Evolutionary conservation across 106 monocot species (phyloP), one percentile per base, ranked within the genome.

Genomic region (Platanthera guangdongensis): DNA sequence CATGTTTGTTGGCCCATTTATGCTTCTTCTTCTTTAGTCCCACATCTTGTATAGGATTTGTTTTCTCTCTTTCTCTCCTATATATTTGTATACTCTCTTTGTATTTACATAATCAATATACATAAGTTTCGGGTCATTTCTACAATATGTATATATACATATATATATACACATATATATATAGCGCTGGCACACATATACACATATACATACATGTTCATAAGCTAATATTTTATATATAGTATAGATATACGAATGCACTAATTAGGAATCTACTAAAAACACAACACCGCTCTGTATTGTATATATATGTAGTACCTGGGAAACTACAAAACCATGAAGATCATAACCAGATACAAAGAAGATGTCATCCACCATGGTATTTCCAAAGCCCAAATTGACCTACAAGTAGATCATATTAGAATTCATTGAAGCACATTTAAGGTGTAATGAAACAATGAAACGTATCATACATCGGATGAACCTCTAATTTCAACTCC

Each of bases 271-370:
- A 4, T 6, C n/a, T 70, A 47, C 47, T 47, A 70, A 70, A 48
- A 70, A 2, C 47, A 48, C 7, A 70, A 15, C 14, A 70, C 9
- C 16, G 46, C 48, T 70, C 4, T 14, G 25, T 4, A 18, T 25
- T 22, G 9, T 51, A 22, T 9, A 9, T 10, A 51, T 48, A 8
- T 57, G n/a, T 13, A 71, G 75, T 88, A 95, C 95, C 95, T 97
- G 93, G 83, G 94, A 83, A 81, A 92, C 89, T 73, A 99, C 94
- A 84, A 78, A 88, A 52, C 97, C 97, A 71, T 78, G 84, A 81
- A 99, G 81, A 80, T 91, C 86, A 82, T 99, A 99, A 64, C 97
- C 97, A 82, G 90, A 74, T 47, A 88, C 88, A 82, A 85, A 88
- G 75, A 99, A 94, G 52, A 92, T 57, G 81, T 92, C 89, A 78